Base-by-base conservation (phyloP, 139 green algal genomes). In the Desmodesmus armatus region DNA sequence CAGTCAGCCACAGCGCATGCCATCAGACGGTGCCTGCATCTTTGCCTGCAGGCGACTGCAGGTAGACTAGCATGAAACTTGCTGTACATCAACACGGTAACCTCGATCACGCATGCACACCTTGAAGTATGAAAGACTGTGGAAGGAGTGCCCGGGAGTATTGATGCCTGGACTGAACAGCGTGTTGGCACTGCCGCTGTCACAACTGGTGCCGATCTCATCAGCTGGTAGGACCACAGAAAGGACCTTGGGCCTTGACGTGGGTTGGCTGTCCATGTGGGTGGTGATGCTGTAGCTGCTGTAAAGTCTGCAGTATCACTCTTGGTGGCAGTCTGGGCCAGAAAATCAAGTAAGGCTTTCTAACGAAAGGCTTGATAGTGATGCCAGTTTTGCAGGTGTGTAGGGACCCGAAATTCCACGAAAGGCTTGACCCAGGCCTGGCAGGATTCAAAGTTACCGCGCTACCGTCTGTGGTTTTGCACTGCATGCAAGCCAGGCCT, bases 121-220 rank as follows among this genome's bases (percentile, higher is more conserved):
- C 62, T 19, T 41, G 11, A 27, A 72, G 31, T 21, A 44, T 41
- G 13, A 69, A 39, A n/a, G 29, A 37, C 76, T 72, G 55, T n/a
- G 25, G 25, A 82, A 37, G 27, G 31, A 40, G 37, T 82, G 76
- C 3, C 76, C 76, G 27, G 76, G 76, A 43, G 76, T 82, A 2
- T 7, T 72, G 35, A 82, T 44, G 19, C 76, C 76, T 19, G 76
- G 76, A 25, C 53, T 72, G 37, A 82, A 82, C 35, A 71, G 55
- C 2, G 76, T 82, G 62, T 82, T 37, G 25, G 27, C 71, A 21
- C 9, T 55, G 47, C 47, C 9, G 7, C 9, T 55, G 9, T n/a
- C n/a, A n/a, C n/a, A n/a, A n/a, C n/a, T n/a, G n/a, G n/a, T n/a
- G n/a, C n/a, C n/a, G n/a, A n/a, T n/a, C 17, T n/a, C 66, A 31